Conservation (phyloP, 129 eudicot genomes). For the Flaveria robusta region DNA sequence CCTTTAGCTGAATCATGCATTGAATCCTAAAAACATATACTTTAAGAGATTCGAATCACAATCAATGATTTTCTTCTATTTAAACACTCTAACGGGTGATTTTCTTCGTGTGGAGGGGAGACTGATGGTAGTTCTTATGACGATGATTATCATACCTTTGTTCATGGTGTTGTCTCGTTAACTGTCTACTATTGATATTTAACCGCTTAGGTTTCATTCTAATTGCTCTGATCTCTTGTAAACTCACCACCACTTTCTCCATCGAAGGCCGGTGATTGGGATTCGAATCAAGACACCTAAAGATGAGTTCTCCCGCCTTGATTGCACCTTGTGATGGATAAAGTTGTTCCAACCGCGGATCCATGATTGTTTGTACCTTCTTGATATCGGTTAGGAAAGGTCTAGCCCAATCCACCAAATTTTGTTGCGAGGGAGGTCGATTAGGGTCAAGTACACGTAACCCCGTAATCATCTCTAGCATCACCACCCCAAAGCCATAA, state of each 20-base stretch:
- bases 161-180: neutral
- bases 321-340: conserved; percentile 4
- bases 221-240: neutral
- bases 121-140: neutral
- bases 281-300: neutral
- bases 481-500: conserved; percentile 50
- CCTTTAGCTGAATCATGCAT: no score
- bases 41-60: neutral
- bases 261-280: neutral
- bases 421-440: conserved; percentile 46
- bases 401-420: conserved; percentile 61
- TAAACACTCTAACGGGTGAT: neutral
- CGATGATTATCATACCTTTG: neutral
- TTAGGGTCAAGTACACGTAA: conserved; percentile 44
- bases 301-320: neutral
- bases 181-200: neutral
- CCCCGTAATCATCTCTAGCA: conserved; percentile 60
- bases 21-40: no score
- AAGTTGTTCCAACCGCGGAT: neutral
- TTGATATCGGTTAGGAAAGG: conserved; percentile 38
- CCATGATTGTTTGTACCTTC: conserved; percentile 37
- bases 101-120: neutral
- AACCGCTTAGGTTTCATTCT: neutral
- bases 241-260: conserved; percentile 12
- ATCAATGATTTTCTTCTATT: neutral